A percentile compares a stretch with the other conserved stretches of the same genome.
Conservation (phyloP, 2,329 filamentous ascomycete genomes). For the Neoscytalidium dimidiatum region DNA sequence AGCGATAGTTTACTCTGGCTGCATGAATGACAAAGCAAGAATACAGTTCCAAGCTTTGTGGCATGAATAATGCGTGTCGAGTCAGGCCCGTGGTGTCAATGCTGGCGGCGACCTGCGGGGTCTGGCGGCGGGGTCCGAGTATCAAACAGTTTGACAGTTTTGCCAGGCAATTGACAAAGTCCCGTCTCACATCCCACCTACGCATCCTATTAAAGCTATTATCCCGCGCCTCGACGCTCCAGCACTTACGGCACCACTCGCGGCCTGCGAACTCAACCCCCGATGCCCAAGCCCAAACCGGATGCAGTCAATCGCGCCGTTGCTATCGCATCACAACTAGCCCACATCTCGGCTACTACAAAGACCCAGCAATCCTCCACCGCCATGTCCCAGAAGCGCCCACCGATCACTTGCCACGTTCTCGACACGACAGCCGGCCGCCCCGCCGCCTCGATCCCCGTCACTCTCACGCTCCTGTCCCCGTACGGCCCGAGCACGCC, state of each 20-base stretch:
- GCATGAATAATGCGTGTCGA: constrained; percentile 6
- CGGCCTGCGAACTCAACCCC: neutral
- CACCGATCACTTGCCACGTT: constrained; percentile 80
- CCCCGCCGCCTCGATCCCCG: constrained; percentile 66
- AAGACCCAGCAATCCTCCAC: constrained; percentile 2
- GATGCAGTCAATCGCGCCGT: constrained; percentile 15
- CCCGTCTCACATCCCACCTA: neutral
- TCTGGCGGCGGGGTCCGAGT: constrained; percentile 10
- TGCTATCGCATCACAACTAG: constrained; percentile 8
- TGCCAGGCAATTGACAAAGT: constrained; percentile 1
- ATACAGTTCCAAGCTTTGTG: neutral
- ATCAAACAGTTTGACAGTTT: constrained; percentile 1
- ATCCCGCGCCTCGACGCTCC: neutral
- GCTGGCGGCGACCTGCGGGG: constrained; percentile 13
- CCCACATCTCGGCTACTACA: constrained; percentile 6
- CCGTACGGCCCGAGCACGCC: constrained; percentile 33
- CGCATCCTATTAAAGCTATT: neutral
- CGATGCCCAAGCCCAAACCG: constrained; percentile 17
- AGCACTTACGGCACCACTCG: neutral
- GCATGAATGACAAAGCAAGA: constrained; percentile 15
- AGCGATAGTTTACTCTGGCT: neutral
- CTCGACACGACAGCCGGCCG: constrained; percentile 77
- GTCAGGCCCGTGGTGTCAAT: constrained; percentile 1
- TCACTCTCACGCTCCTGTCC: constrained; percentile 59
- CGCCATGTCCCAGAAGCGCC: constrained; percentile 25